Evolutionary conservation across 1,139 yeast species (phyloP), one percentile per base, ranked within the genome.

Genomic region (Taphrina flavorubra): DNA sequence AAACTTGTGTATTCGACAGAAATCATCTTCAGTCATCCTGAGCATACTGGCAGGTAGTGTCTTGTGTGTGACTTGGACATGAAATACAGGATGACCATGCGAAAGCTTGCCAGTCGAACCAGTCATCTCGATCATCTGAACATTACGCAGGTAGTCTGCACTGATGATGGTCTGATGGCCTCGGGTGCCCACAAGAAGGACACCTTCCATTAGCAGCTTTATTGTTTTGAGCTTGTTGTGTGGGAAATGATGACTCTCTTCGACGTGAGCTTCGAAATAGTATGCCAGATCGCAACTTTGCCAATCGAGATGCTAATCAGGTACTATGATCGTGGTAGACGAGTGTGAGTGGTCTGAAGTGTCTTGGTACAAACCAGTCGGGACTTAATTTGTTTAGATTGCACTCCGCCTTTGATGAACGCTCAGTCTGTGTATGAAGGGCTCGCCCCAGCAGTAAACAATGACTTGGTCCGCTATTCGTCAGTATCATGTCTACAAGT

Each of bases 81-180:
- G 31, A n/a, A 49, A 49, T 31, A 49, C 53, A 10, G 53, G 53
- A 49, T 25, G 31, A n/a, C 53, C 53, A 20, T 49, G 53, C 6
- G 53, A 49, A 11, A 49, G 13, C n/a, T n/a, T 49, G 10, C 53
- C 53, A 11, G 53, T 49, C 36, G 53, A 8, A 16, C 53, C 53
- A 25, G 53, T 49, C 53, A 49, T 49, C 53, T 49, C 53, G 36
- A 49, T 49, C 53, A 49, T 49, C n/a, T 49, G 36, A 1, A 49
- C 53, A 49, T 49, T 20, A 11, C 53, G 18, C 53, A 49, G 53
- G n/a, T 49, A 49, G 34, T 8, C 53, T 49, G 53, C 53, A 20
- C 53, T 49, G 11, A 49, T 49, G 36, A 49, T 49, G 11, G 36
- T 34, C n/a, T 49, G 53, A 7, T 49, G 53, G 10, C 53, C 53